Conservation (phyloP, 345 rosid genomes). For the Dipteronia dyeriana region DNA sequence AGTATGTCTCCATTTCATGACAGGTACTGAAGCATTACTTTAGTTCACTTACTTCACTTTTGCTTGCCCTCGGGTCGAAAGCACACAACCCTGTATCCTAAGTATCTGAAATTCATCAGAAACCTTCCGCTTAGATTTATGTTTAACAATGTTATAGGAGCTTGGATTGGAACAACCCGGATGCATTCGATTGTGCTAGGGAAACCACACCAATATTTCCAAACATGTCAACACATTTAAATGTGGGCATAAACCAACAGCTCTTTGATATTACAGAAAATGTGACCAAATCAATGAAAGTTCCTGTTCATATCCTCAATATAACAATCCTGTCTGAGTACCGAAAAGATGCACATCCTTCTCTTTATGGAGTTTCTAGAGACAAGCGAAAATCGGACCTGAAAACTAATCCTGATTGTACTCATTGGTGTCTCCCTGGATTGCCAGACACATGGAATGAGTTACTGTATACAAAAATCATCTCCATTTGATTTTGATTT, state of each 20-base stretch:
- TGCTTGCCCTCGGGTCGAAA: no score
- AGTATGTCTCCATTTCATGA: slow-evolving; percentile 92
- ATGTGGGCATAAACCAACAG: slow-evolving; percentile 74
- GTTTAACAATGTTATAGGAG: slow-evolving; percentile 63
- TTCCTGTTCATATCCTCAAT: slow-evolving; percentile 65
- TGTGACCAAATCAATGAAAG: slow-evolving; percentile 47
- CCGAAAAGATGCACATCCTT: slow-evolving; percentile 78
- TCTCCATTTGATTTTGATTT: slow-evolving; percentile 23
- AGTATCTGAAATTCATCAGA: not conserved
- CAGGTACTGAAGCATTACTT: slow-evolving; percentile 41
- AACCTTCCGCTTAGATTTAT: not conserved
- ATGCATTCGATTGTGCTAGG: slow-evolving; percentile 73
- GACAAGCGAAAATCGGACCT: slow-evolving; percentile 48
- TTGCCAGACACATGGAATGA: slow-evolving; percentile 96
- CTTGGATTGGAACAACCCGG: slow-evolving; percentile 75
- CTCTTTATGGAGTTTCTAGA: no score
- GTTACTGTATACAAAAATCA: slow-evolving; percentile 29
- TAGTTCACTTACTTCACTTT: not conserved
- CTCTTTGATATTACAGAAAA: slow-evolving; percentile 50
- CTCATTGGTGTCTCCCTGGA: slow-evolving; percentile 98
- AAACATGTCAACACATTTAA: slow-evolving; percentile 47
- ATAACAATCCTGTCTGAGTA: slow-evolving; percentile 76
- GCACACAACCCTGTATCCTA: no score
- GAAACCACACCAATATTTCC: slow-evolving; percentile 63
- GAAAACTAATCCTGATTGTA: slow-evolving; percentile 82